Conservation (phyloP, 2,329 filamentous ascomycete species). For the Bipolaris bicolor region DNA sequence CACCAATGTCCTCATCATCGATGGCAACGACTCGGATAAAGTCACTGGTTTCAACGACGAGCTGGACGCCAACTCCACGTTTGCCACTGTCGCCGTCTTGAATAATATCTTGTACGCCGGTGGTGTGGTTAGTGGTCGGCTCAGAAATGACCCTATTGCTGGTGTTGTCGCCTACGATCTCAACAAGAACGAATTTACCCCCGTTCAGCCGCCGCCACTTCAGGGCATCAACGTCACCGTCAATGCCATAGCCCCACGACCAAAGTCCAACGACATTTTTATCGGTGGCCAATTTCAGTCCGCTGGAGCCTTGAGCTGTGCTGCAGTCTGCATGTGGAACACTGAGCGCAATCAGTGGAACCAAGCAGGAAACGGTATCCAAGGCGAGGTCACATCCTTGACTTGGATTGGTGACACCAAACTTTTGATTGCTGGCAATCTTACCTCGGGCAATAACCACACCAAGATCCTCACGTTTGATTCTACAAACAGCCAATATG, state of each 20-base stretch:
- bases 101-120: conserved; percentile 74
- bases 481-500: conserved; percentile 70
- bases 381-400: conserved; percentile 73
- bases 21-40: conserved; percentile 70
- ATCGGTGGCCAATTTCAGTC: conserved; percentile 85
- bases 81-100: conserved; percentile 67
- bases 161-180: conserved; percentile 86
- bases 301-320: conserved; percentile 82
- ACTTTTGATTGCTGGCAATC: conserved; percentile 77
- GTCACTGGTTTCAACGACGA: conserved; percentile 73
- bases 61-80: conserved; percentile 73
- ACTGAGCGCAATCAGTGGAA: conserved; percentile 76
- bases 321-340: conserved; percentile 80
- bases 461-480: conserved; percentile 77
- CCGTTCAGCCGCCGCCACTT: conserved; percentile 76
- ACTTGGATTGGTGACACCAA: conserved; percentile 76
- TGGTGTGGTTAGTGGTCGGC: conserved; percentile 75
- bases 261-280: conserved; percentile 75
- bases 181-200: conserved; percentile 63
- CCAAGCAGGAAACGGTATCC: conserved; percentile 73
- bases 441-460: conserved; percentile 69
- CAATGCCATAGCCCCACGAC: conserved; percentile 75
- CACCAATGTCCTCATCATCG: conserved; percentile 82
- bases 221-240: conserved; percentile 74
- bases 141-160: conserved; percentile 67